A percentile compares a stretch with the other conserved stretches of the same genome.
Conservation (phyloP, 176 grass and related monocot genomes). For the Tuctoria greenei region DNA sequence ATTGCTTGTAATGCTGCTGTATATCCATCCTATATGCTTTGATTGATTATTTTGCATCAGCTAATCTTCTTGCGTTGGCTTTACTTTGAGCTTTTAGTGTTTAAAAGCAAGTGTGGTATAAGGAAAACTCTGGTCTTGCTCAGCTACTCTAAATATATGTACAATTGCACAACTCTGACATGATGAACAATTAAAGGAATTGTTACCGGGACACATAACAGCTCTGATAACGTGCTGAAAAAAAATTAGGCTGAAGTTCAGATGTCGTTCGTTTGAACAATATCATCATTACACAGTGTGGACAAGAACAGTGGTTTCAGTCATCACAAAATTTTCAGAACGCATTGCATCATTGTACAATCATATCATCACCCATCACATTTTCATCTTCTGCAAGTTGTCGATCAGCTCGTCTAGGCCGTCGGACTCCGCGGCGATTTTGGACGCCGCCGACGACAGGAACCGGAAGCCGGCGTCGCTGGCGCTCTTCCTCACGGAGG, state of each 20-base stretch:
- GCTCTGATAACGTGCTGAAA: background rate
- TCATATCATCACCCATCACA: background rate
- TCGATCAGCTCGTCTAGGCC: conserved; percentile 37
- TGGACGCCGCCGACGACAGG: conserved; percentile 49
- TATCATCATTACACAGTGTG: conserved; percentile 28
- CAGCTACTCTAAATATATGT: background rate
- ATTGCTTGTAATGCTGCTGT: background rate
- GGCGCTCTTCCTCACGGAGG: conserved; percentile 70
- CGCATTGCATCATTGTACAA: conserved; percentile 38
- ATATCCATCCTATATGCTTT: background rate
- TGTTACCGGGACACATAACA: background rate
- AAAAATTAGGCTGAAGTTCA: conserved; percentile 9
- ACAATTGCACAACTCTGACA: background rate
- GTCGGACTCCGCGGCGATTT: conserved; percentile 52
- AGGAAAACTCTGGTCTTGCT: background rate
- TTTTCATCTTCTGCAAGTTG: conserved; percentile 38
- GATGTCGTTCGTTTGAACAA: conserved; percentile 42
- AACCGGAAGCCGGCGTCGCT: conserved; percentile 64
- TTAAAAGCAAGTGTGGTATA: conserved; percentile 1
- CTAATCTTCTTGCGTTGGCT: background rate
- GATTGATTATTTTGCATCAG: conserved; percentile 13
- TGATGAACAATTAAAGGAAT: background rate
- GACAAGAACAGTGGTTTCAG: conserved; percentile 3
- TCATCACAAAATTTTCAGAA: conserved; percentile 34
- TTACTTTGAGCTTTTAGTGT: background rate